A percentile compares a stretch with the other conserved stretches of the same genome.
Evolutionary conservation across 108 stramenopile genomes (phyloP).

Genomic region (Nitzschia sp.): DNA sequence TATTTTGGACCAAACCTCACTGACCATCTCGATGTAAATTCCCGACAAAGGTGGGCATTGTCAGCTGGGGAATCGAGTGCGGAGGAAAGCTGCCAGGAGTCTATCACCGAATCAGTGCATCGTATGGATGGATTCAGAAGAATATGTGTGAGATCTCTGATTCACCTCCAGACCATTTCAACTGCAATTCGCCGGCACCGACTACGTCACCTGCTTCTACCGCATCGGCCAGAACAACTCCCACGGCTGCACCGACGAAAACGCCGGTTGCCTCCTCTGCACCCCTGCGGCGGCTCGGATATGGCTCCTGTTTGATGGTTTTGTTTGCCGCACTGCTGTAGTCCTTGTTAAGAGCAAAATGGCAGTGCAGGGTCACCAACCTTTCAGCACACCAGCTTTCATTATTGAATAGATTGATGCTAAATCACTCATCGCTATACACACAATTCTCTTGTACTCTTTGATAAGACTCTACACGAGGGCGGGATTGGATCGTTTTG

Average conservation of each 20-base stretch:
- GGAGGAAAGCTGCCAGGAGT: slow-evolving; percentile 49
- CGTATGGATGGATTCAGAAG: slow-evolving; percentile 22
- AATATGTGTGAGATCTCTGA: slow-evolving; percentile 38
- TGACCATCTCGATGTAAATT: too few species aligned
- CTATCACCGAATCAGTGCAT: slow-evolving; percentile 46
- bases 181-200: slow-evolving; percentile 17
- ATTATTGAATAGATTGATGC: too few species aligned
- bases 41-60: slow-evolving; percentile 11
- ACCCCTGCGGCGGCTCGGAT: background rate
- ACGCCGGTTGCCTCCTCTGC: background rate
- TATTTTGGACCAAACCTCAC: background rate
- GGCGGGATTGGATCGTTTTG: slow-evolving; percentile 31
- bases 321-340: background rate
- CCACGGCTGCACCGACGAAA: background rate
- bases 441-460: too few species aligned
- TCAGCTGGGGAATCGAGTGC: slow-evolving; percentile 44
- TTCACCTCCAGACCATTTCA: slow-evolving; percentile 36
- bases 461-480: too few species aligned
- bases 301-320: background rate
- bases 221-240: background rate
- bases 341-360: too few species aligned
- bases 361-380: too few species aligned
- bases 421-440: too few species aligned
- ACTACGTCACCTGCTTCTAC: background rate
- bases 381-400: too few species aligned